Base-by-base conservation (phyloP, 1,139 yeast genomes). In the Suhomyces bokatorum region DNA sequence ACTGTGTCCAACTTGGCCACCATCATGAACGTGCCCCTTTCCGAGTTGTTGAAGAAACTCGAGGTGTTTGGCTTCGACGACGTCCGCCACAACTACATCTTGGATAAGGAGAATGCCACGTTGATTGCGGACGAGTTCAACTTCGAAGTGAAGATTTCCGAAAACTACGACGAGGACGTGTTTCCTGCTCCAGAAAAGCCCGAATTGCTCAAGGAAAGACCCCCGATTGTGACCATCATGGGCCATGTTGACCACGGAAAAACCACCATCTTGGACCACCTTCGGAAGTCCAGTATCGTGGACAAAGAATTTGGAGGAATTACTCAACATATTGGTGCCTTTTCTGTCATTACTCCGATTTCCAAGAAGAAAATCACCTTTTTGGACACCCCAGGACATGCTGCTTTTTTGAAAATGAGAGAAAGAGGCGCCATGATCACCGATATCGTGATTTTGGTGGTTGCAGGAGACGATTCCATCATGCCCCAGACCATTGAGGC, bases 211-310 rank as follows among this genome's bases (percentile, higher is more conserved):
- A 81, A 81, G 42, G 75, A 83, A 13, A 73, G 99, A 53, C 90
- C 99, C 0, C 99, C 99, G 0, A 86, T 93, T 22, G 97, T 93
- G 1, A 91, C 99, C 0, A 88, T 93, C 42, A 93, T 93, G 98
- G 99, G 99, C 5, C 99, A 93, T 65, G 99, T 93, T 34, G 99
- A 93, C 64, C 99, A 93, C 61, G 99, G 99, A 1, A 93, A 93
- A 61, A 93, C 99, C 1, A 91, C 99, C 0, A 85, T 93, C 51
- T 74, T 93, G 47, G 99, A 95, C 61, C 80, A 82, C 55, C 70
- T 95, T 55, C 75, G 98, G 39, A 89, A 88, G 54, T 85, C 96
- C 0, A 80, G 90, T 0, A 81, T 93, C 8, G 98, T 86, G 0
- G 81, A 81, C 27, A 79, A 82, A 35, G 99, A 93, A 59, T 88